Evolutionary conservation across 2,329 filamentous ascomycete genomes (phyloP), one percentile per base, ranked within the genome.

Genomic region (Sclerotinia trifoliorum): DNA sequence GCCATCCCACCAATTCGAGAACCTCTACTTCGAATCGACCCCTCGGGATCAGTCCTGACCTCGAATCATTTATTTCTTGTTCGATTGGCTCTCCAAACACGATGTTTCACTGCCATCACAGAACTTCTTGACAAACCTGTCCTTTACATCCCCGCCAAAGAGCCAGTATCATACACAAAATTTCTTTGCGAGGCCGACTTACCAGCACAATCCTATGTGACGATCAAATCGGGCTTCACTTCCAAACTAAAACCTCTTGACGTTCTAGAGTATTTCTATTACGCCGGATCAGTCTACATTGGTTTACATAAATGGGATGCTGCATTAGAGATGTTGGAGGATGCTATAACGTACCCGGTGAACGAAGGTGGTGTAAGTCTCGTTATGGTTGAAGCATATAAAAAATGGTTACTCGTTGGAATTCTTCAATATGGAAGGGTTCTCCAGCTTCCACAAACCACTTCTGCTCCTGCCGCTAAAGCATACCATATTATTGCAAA

Each of bases 301-400:
- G 81, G 83, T 2, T 78, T 83, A 62, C 82, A 84, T 68, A 79
- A 87, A 70, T 94, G 90, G 90, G 76, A 79, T 24, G 85, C 84
- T 68, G 89, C 90, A 0, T 79, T 83, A 21, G 83, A 83, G 49
- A 87, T 88, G 42, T 83, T 93, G 35, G 86, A 88, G 73, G 83
- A 86, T 69, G 85, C 87, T 55, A 81, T 96, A 48, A 86, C 88
- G 3, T 88, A 89, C 68, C 92, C 93, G 0, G 82, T 84, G 0
- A 83, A 81, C 64, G 88, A 88, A 26, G 81, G 83, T 44, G 83
- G 86, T 48, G 83, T 87, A 17, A 94, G 90, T 78, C 89, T 88
- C 77, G 84, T 96, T 63, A 95, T 95, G 90, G 83, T 91, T 5
- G 93, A 97, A 72, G 92, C 92, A 7, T 94, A 96, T 82, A 96